Evolutionary conservation across 305 asterid species (phyloP).

Genomic region (Salvia sclarea): DNA sequence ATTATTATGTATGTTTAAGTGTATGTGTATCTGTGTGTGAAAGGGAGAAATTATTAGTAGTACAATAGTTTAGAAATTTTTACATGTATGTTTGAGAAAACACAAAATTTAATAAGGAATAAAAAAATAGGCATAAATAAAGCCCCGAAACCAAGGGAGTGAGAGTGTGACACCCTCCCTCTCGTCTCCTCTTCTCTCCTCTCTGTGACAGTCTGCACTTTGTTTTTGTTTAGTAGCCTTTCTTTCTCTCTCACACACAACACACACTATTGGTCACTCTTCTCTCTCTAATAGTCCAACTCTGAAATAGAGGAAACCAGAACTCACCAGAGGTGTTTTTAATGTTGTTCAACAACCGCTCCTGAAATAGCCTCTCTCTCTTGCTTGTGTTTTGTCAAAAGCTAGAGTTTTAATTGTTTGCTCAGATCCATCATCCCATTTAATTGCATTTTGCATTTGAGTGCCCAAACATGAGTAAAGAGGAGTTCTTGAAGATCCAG

Average conservation of each 20-base stretch:
- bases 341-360: constrained; percentile 60
- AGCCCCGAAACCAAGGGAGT: constrained; percentile 46
- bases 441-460: constrained; percentile 27
- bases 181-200: no score
- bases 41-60: no score
- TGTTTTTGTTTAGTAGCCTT: constrained; percentile 37
- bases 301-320: constrained; percentile 68
- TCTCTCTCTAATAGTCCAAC: constrained; percentile 37
- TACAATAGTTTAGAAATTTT: no score
- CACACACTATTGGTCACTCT: constrained; percentile 34
- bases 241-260: constrained; percentile 24
- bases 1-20: no score
- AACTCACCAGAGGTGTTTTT: constrained; percentile 48
- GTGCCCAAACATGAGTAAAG: constrained; percentile 74
- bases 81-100: constrained; percentile 29
- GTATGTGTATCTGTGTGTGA: not conserved
- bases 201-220: constrained; percentile 45
- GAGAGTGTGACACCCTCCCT: constrained; percentile 45
- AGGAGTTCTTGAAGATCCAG: constrained; percentile 99
- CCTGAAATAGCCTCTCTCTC: constrained; percentile 34
- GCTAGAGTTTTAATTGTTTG: constrained; percentile 28
- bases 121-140: constrained; percentile 40
- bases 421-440: constrained; percentile 57
- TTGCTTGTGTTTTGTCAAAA: constrained; percentile 24
- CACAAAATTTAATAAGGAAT: constrained; percentile 24